A percentile compares a stretch with the other conserved stretches of the same genome.
phyloP scores from a whole-genome alignment of 768 basidiomycete species.

The Hydnum rufescens region DNA sequence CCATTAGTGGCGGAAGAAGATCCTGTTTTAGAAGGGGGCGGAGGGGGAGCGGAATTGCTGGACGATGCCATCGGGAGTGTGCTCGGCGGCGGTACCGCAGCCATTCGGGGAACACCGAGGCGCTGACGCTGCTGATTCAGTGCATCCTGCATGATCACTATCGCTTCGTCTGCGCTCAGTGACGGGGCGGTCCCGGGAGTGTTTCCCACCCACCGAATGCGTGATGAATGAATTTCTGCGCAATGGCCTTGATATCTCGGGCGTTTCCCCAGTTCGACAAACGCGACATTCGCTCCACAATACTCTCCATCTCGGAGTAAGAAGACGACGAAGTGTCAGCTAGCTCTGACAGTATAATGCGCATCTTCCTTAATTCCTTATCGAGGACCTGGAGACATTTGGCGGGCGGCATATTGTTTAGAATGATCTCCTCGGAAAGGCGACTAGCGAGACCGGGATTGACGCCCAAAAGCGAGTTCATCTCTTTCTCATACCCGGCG shows the following conservation, averaged over 20 bases:
- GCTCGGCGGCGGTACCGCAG: too few relatives aligned
- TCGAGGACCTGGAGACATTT: slow-evolving; percentile 31
- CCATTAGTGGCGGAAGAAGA: too few relatives aligned
- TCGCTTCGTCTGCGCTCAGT: slow-evolving; percentile 13
- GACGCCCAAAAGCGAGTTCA: slow-evolving; percentile 36
- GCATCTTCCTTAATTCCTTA: slow-evolving; percentile 27
- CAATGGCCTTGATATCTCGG: slow-evolving; percentile 36
- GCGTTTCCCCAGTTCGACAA: slow-evolving; percentile 51
- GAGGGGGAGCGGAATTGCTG: too few relatives aligned
- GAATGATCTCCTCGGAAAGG: slow-evolving; percentile 39
- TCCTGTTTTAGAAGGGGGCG: too few relatives aligned
- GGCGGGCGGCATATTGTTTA: slow-evolving; percentile 30
- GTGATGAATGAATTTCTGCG: slow-evolving; percentile 32
- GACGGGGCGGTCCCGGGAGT: slow-evolving; percentile 13
- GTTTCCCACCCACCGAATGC: too few relatives aligned
- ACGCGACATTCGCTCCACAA: slow-evolving; percentile 19
- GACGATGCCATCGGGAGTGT: too few relatives aligned
- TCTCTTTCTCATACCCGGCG: slow-evolving; percentile 50
- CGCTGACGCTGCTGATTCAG: too few relatives aligned
- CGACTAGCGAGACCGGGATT: slow-evolving; percentile 49
- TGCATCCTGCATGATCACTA: slow-evolving; percentile 15
- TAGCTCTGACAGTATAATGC: slow-evolving; percentile 23
- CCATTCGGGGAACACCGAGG: too few relatives aligned
- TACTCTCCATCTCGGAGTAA: slow-evolving; percentile 20
- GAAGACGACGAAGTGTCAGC: slow-evolving; percentile 19